Evolutionary conservation across 148 eudicot genomes (phyloP).

Genomic region (Nyssa sinensis): DNA sequence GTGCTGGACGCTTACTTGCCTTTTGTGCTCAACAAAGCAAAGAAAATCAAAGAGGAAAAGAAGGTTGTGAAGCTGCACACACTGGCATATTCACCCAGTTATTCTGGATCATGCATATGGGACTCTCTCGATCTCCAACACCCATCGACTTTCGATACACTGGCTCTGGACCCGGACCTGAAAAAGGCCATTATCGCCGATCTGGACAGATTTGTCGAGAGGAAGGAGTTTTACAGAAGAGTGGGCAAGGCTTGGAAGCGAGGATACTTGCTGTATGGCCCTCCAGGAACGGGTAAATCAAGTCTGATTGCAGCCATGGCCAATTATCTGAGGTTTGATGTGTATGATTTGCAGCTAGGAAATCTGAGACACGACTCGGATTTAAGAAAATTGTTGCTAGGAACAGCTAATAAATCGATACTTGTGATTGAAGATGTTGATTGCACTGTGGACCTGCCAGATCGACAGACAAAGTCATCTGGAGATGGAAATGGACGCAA

Average conservation of each 20-base stretch:
- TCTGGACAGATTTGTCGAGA: constrained; percentile 21
- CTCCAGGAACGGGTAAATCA: constrained; percentile 30
- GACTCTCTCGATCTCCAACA: constrained; percentile 19
- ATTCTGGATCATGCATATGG: background rate
- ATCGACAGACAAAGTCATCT: background rate
- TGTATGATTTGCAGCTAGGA: constrained; percentile 22
- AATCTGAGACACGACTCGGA: constrained; percentile 5
- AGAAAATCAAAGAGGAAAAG: constrained; percentile 7
- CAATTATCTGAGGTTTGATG: constrained; percentile 21
- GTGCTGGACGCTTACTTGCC: constrained; percentile 18
- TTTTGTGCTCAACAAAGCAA: background rate
- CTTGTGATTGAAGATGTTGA: constrained; percentile 30
- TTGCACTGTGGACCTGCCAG: constrained; percentile 17
- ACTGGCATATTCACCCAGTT: background rate
- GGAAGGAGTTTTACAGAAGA: constrained; percentile 19
- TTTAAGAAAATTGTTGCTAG: constrained; percentile 12
- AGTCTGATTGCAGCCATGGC: constrained; percentile 33
- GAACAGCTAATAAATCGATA: constrained; percentile 16
- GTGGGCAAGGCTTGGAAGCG: constrained; percentile 28
- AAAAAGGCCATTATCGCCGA: constrained; percentile 20
- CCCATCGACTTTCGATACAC: constrained; percentile 25
- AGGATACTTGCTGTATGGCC: constrained; percentile 29
- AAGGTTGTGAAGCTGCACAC: constrained; percentile 9
- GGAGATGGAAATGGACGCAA: background rate
- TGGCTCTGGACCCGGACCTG: constrained; percentile 24